These are phyloP conservation scores for Asterochloris erici DNA, from an alignment of 139 green algal species.

Conservation along the genomic window DNA sequence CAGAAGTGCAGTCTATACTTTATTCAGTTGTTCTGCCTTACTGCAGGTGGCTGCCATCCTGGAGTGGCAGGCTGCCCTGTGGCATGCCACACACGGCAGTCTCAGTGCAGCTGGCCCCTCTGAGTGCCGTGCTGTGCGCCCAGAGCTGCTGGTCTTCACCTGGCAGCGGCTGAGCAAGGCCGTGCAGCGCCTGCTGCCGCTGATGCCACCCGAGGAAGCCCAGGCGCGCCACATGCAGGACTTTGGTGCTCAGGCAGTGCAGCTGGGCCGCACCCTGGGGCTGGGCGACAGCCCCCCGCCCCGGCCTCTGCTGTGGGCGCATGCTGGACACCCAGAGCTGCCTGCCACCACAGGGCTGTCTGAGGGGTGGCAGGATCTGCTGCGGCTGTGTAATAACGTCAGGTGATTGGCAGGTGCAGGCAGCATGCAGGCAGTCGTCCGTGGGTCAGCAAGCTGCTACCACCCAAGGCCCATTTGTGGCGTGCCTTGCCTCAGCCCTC, in stretches of 20 bases:
- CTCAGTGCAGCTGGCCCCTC: conserved; percentile 2
- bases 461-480: too few relatives aligned
- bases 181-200: conserved; percentile 27
- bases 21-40: not conserved
- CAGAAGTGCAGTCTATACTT: not conserved
- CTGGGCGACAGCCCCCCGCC: conserved; percentile 26
- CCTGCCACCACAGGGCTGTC: conserved; percentile 43
- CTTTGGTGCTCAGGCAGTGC: conserved; percentile 13
- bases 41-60: conserved; percentile 41
- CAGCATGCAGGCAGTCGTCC: too few relatives aligned
- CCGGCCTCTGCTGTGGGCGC: conserved; percentile 78
- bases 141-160: conserved; percentile 51
- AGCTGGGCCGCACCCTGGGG: conserved; percentile 28
- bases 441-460: too few relatives aligned
- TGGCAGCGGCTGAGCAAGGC: conserved; percentile 55
- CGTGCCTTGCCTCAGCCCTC: too few relatives aligned
- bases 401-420: not conserved
- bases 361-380: conserved; percentile 20
- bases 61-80: conserved; percentile 45
- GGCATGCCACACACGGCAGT: conserved; percentile 38
- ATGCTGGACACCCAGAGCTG: conserved; percentile 67
- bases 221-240: not conserved
- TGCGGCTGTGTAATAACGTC: conserved; percentile 22
- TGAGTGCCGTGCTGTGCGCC: conserved; percentile 5
- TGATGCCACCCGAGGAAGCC: not conserved